Evolutionary conservation across 441 rosid genomes (phyloP), one percentile per base, ranked within the genome.

Genomic region (Pelargonium cotyledonis): DNA sequence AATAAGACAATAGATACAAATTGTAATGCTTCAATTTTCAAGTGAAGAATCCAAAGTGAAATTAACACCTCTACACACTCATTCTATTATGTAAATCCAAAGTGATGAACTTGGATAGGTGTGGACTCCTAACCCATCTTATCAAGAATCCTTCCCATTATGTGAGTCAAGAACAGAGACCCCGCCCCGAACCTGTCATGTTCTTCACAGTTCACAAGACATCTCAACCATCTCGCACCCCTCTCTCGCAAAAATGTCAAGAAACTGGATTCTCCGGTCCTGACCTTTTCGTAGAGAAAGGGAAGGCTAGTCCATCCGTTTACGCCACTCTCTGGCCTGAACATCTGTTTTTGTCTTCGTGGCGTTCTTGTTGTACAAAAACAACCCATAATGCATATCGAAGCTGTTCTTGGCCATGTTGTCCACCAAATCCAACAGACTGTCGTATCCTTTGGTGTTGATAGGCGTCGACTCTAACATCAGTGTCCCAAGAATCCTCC

Each of bases 291-390:
- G 61, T 83, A 86, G 68, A 86, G 76, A 68, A 88, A 84, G 41
- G 89, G 49, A 35, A 86, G 90, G 65, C 58, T 43, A 4, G 53
- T 70, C 90, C 90, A 85, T 40, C 89, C 87, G 29, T 81, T 77
- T 80, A 79, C 85, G 73, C 92, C 90, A 65, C 89, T 88, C 68
- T 84, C 90, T 6, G 87, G 92, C 58, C 90, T 89, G 79, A 88
- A 88, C 92, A n/a, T n/a, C n/a, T n/a, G n/a, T n/a, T n/a, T n/a
- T n/a, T n/a, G n/a, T n/a, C n/a, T n/a, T n/a, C n/a, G n/a, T 23
- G 0, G 91, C 84, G 65, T 84, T 86, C 76, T 72, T 76, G 68
- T 90, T 90, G 60, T 82, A 86, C 76, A 90, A 12, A 75, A 90
- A 88, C 80, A 88, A 73, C 19, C 91, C 94, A 43, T 88, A 89